Evolutionary conservation across 495 filamentous ascomycete genomes (phyloP).

Genomic region (Penicillium verhagenii): DNA sequence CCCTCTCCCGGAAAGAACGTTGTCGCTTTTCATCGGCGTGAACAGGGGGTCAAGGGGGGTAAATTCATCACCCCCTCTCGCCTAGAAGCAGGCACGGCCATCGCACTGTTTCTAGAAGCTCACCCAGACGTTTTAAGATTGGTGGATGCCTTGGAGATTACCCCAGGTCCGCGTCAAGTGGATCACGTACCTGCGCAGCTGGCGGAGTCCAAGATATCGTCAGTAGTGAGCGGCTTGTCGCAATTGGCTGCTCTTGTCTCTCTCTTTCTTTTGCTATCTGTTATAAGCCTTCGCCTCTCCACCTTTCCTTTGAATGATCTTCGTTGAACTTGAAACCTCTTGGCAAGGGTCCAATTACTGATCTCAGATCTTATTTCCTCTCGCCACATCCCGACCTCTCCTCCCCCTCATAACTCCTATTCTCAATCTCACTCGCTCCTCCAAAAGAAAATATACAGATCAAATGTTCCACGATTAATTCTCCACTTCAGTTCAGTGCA

Average conservation of each 20-base stretch:
- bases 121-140: slow-evolving; percentile 18
- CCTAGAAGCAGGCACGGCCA: slow-evolving; percentile 10
- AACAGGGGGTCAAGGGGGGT: neutral
- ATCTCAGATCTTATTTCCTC: slow-evolving; percentile 8
- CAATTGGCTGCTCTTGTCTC: slow-evolving; percentile 21
- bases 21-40: slow-evolving; percentile 23
- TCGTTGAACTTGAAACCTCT: slow-evolving; percentile 9
- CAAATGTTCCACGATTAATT: slow-evolving; percentile 3
- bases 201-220: slow-evolving; percentile 32
- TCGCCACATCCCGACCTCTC: neutral
- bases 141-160: slow-evolving; percentile 26
- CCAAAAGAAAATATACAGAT: too few species aligned
- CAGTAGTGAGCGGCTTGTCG: slow-evolving; percentile 28
- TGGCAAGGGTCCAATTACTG: slow-evolving; percentile 15
- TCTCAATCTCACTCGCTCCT: too few species aligned
- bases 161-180: slow-evolving; percentile 30
- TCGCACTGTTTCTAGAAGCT: slow-evolving; percentile 31
- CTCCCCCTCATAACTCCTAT: too few species aligned
- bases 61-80: slow-evolving; percentile 19
- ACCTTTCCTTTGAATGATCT: slow-evolving; percentile 21
- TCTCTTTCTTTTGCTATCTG: slow-evolving; percentile 14
- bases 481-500: slow-evolving; percentile 3
- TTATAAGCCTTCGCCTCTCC: slow-evolving; percentile 31
- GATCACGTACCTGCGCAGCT: slow-evolving; percentile 33
- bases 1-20: slow-evolving; percentile 18